A percentile compares a stretch with the other conserved stretches of the same genome.
Evolutionary conservation across 495 filamentous ascomycete genomes (phyloP).

Genomic region (Penicillium atrosanguineum): DNA sequence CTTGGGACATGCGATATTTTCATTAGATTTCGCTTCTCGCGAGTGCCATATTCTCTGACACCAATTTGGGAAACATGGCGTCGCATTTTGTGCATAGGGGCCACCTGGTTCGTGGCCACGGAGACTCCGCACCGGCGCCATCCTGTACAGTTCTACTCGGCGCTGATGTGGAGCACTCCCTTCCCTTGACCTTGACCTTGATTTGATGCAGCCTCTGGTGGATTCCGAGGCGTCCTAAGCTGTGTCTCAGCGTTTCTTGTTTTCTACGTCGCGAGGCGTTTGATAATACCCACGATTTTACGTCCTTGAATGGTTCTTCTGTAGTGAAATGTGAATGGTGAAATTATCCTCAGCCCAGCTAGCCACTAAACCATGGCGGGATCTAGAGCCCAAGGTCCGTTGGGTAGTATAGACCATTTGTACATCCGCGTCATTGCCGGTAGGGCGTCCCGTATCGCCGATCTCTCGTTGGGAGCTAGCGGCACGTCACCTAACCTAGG

Average conservation of each 20-base stretch:
- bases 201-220: conserved; percentile 17
- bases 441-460: background rate
- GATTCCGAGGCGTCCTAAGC: conserved; percentile 42
- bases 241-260: conserved; percentile 40
- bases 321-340: background rate
- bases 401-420: background rate
- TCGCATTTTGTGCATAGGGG: conserved; percentile 12
- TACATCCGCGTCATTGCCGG: background rate
- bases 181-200: background rate
- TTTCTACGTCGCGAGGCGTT: conserved; percentile 21
- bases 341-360: too few species aligned
- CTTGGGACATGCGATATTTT: background rate
- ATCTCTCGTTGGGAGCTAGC: background rate
- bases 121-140: conserved; percentile 4
- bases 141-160: conserved; percentile 21
- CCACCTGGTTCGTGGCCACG: conserved; percentile 18
- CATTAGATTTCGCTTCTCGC: conserved; percentile 1
- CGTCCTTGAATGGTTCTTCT: conserved; percentile 1
- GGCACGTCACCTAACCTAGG: background rate
- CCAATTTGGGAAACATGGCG: background rate
- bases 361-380: background rate
- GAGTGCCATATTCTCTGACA: background rate
- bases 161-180: background rate
- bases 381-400: background rate
- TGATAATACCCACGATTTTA: conserved; percentile 32